A percentile compares a stretch with the other conserved stretches of the same genome.
Evolutionary conservation across 345 rosid genomes (phyloP).

Genomic region (Noccaea caerulescens): DNA sequence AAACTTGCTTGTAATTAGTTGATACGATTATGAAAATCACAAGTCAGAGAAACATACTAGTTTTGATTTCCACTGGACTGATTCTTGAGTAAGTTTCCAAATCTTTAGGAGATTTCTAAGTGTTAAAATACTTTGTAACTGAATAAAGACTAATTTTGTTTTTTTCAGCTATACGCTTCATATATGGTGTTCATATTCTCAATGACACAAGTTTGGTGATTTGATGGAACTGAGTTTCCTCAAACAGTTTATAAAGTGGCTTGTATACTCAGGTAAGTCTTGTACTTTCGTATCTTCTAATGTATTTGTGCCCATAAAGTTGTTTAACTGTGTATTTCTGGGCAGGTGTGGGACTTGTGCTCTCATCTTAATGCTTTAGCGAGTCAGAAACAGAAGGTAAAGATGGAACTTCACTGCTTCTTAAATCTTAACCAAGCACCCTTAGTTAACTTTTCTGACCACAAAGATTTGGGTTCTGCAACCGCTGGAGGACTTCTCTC

Average conservation of each 20-base stretch:
- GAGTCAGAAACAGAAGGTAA: slow-evolving; percentile 65
- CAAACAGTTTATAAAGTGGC: slow-evolving; percentile 81
- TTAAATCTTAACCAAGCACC: slow-evolving; percentile 83
- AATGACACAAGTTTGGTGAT: neutral
- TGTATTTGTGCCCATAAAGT: slow-evolving; percentile 1
- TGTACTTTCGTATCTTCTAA: slow-evolving; percentile 1
- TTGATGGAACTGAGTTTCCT: slow-evolving; percentile 69
- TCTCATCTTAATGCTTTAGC: slow-evolving; percentile 78
- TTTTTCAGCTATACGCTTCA: too few relatives aligned
- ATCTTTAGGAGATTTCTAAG: too few relatives aligned
- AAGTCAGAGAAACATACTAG: too few relatives aligned
- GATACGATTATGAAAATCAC: too few relatives aligned
- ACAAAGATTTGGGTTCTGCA: slow-evolving; percentile 94
- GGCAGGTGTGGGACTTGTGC: slow-evolving; percentile 89
- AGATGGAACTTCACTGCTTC: slow-evolving; percentile 60
- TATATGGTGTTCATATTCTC: too few relatives aligned
- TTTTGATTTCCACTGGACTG: too few relatives aligned
- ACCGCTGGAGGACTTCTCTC: slow-evolving; percentile 82
- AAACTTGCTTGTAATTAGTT: too few relatives aligned
- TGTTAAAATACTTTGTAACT: too few relatives aligned
- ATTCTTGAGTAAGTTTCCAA: too few relatives aligned
- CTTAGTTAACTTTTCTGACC: slow-evolving; percentile 70
- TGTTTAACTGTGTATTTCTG: slow-evolving; percentile 8
- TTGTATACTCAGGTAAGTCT: slow-evolving; percentile 75
- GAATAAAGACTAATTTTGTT: too few relatives aligned